phyloP scores from a whole-genome alignment of 148 eudicot genomes.

The Rhododendron kiyosumense region DNA sequence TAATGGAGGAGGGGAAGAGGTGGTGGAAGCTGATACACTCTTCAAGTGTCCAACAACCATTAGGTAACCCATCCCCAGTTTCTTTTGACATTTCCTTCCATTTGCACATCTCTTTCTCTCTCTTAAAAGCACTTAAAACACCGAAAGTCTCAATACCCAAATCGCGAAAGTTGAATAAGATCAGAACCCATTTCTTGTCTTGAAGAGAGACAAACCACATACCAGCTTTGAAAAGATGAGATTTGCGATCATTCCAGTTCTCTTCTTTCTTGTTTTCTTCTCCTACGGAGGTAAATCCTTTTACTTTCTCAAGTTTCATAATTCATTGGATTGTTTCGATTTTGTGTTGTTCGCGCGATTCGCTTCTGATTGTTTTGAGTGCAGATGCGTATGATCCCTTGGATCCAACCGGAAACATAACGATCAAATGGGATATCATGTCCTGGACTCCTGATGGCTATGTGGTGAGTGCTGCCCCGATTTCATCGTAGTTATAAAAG shows the following conservation, averaged over 20 bases:
- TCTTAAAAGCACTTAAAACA: conserved; percentile 3
- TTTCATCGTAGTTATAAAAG: neutral
- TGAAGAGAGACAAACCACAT: neutral
- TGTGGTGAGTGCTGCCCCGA: conserved; percentile 33
- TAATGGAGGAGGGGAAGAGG: neutral
- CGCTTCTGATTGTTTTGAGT: conserved; percentile 1
- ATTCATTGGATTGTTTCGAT: neutral
- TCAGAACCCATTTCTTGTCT: neutral
- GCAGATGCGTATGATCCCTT: conserved; percentile 81
- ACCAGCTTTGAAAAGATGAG: conserved; percentile 28
- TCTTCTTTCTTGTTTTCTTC: conserved; percentile 28
- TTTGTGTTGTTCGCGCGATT: neutral
- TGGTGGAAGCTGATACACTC: neutral
- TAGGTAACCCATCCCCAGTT: conserved; percentile 34
- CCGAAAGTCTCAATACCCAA: neutral
- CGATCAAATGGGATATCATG: conserved; percentile 85
- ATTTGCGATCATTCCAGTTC: conserved; percentile 12
- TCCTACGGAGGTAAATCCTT: conserved; percentile 35
- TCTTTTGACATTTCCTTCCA: conserved; percentile 6
- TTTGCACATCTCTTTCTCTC: neutral
- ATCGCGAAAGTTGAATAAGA: neutral
- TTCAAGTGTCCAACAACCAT: conserved; percentile 43
- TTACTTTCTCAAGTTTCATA: neutral
- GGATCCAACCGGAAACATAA: conserved; percentile 88
- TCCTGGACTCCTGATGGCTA: conserved; percentile 90